Conservation (phyloP, 2,329 filamentous ascomycete genomes). For the Cercospora sojina region DNA sequence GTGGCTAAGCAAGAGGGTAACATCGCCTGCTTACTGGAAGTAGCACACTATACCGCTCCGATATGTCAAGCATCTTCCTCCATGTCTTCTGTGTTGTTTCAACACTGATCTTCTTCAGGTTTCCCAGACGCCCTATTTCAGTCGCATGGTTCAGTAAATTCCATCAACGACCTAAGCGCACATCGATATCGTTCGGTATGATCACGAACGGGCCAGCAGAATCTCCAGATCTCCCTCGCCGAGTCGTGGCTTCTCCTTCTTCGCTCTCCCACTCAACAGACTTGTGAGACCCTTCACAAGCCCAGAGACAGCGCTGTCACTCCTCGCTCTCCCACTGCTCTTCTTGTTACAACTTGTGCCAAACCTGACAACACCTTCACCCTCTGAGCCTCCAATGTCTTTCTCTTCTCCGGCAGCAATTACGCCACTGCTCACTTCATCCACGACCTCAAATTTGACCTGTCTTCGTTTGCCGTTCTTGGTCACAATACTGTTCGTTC, state of each 20-base stretch:
- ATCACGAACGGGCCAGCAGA: not conserved
- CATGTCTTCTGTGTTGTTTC: too few relatives aligned
- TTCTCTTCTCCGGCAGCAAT: not conserved
- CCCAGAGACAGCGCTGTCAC: not conserved
- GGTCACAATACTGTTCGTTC: not conserved
- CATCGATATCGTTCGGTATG: not conserved
- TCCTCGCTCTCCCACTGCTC: not conserved
- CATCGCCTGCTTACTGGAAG: too few relatives aligned
- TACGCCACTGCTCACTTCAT: not conserved
- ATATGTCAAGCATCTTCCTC: too few relatives aligned
- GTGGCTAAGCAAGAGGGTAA: too few relatives aligned
- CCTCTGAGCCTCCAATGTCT: not conserved
- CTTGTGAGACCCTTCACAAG: not conserved
- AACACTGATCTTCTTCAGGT: not conserved
- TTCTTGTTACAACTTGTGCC: not conserved
- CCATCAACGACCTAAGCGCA: not conserved
- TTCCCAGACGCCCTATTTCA: not conserved
- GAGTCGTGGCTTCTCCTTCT: not conserved
- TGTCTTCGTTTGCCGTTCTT: not conserved
- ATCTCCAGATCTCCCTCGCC: not conserved
- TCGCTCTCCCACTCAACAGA: not conserved
- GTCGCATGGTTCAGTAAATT: not conserved
- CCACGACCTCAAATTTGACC: not conserved
- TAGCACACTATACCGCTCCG: too few relatives aligned
- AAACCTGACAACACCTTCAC: not conserved